phyloP scores from a whole-genome alignment of 2,329 filamentous ascomycete species.

The Diplodia mutila region DNA sequence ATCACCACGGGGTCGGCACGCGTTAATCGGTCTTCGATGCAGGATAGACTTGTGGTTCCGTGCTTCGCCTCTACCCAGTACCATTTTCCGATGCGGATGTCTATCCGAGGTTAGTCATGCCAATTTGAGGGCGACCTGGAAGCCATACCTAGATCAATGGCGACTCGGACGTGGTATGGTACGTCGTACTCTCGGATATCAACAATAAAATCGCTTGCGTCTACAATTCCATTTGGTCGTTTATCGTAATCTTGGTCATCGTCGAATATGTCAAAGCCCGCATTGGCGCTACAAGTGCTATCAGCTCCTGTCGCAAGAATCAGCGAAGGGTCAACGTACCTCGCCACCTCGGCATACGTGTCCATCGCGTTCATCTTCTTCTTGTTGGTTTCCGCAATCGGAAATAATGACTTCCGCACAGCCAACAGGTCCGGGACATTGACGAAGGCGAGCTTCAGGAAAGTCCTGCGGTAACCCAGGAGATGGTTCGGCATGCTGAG shows the following conservation, averaged over 20 bases:
- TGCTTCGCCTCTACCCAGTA: constrained; percentile 95
- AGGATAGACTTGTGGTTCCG: constrained; percentile 78
- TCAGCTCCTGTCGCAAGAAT: background rate
- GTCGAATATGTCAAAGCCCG: constrained; percentile 94
- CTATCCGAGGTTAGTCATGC: constrained; percentile 50
- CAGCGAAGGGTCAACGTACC: constrained; percentile 57
- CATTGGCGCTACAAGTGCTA: constrained; percentile 62
- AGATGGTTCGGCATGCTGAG: constrained; percentile 94
- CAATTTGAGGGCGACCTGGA: background rate
- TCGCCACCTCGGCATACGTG: constrained; percentile 94
- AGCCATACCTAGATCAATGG: constrained; percentile 81
- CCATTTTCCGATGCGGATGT: constrained; percentile 96
- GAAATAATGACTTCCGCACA: constrained; percentile 82
- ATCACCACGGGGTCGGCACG: constrained; percentile 96
- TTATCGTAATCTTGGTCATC: constrained; percentile 81
- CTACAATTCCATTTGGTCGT: constrained; percentile 76
- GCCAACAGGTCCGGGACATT: constrained; percentile 86
- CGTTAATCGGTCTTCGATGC: constrained; percentile 83
- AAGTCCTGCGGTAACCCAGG: constrained; percentile 84
- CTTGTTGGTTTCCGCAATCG: constrained; percentile 94
- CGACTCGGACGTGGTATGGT: constrained; percentile 97
- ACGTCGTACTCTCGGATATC: constrained; percentile 99
- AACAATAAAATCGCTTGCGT: constrained; percentile 95
- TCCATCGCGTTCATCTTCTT: constrained; percentile 97
- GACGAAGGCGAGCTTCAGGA: constrained; percentile 82